A percentile compares a stretch with the other conserved stretches of the same genome.
These are phyloP conservation scores for Candida sphagnicola DNA, from an alignment of 805 yeast species.

Conservation along the genomic window DNA sequence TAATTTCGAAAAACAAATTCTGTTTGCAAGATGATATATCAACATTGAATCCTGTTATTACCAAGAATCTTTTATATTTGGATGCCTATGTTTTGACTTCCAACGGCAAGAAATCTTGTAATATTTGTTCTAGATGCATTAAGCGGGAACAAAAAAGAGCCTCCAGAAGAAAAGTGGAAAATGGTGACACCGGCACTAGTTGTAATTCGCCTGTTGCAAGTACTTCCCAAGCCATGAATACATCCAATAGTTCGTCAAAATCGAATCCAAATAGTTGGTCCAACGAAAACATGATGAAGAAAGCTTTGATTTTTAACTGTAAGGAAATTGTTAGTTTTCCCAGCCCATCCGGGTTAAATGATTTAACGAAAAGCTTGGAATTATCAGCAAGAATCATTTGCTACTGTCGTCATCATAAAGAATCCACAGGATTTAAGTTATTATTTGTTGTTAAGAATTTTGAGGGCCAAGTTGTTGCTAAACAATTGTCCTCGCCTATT, in stretches of 20 bases:
- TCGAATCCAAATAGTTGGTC: constrained; percentile 69
- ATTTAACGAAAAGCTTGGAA: constrained; percentile 38
- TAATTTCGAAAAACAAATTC: constrained; percentile 82
- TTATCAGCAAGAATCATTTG: constrained; percentile 79
- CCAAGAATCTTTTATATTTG: constrained; percentile 55
- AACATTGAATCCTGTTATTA: constrained; percentile 35
- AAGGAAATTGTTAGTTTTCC: constrained; percentile 80
- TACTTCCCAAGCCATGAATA: no score
- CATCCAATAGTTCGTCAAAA: constrained; percentile 28
- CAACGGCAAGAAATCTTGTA: constrained; percentile 46
- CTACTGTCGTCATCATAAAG: constrained; percentile 94
- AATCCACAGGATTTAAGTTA: constrained; percentile 76
- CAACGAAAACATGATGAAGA: constrained; percentile 66
- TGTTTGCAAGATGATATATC: constrained; percentile 55
- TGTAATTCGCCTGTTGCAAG: constrained; percentile 4
- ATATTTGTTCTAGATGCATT: constrained; percentile 84
- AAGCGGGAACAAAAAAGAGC: constrained; percentile 94
- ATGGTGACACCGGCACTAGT: constrained; percentile 8
- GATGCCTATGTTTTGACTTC: constrained; percentile 80
- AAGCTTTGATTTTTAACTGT: constrained; percentile 88
- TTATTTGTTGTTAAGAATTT: constrained; percentile 64
- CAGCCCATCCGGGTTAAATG: constrained; percentile 45
- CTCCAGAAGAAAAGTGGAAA: constrained; percentile 80
- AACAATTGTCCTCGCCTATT: constrained; percentile 65
- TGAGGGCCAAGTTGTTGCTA: constrained; percentile 63